Conservation (phyloP, 2,329 filamentous ascomycete genomes). For the Talaromyces sp. region DNA sequence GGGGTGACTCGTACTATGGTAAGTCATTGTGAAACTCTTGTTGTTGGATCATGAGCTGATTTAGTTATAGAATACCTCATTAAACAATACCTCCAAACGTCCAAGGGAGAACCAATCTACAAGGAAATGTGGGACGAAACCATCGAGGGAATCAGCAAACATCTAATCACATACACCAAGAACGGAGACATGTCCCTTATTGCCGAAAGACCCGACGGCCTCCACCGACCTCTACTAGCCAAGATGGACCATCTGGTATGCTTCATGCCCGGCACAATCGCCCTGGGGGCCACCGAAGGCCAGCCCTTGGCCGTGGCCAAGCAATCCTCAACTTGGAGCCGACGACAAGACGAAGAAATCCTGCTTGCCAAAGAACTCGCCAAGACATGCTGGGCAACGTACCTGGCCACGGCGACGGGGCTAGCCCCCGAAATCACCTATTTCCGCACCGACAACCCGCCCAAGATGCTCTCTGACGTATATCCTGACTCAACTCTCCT, state of each 20-base stretch:
- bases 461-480: conserved; percentile 45
- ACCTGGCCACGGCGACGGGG: conserved; percentile 81
- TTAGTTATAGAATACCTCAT: conserved; percentile 73
- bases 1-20: conserved; percentile 93
- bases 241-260: conserved; percentile 99
- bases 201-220: conserved; percentile 74
- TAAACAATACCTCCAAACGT: conserved; percentile 96
- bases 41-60: too few relatives aligned
- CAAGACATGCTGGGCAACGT: conserved; percentile 98
- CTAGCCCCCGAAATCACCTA: conserved; percentile 94
- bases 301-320: conserved; percentile 69
- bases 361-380: conserved; percentile 81
- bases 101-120: conserved; percentile 78
- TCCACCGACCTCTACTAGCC: conserved; percentile 62
- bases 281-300: conserved; percentile 78
- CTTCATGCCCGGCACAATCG: conserved; percentile 95
- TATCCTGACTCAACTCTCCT: conserved; percentile 27
- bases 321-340: conserved; percentile 67
- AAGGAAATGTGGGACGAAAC: conserved; percentile 89
- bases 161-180: conserved; percentile 84
- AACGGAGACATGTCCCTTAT: conserved; percentile 80
- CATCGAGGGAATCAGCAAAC: conserved; percentile 78
- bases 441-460: conserved; percentile 71
- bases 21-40: conserved; percentile 10
- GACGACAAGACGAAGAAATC: conserved; percentile 81